Evolutionary conservation across 1,284 basidiomycete species (phyloP).

Genomic region (Moesziomyces sp.): DNA sequence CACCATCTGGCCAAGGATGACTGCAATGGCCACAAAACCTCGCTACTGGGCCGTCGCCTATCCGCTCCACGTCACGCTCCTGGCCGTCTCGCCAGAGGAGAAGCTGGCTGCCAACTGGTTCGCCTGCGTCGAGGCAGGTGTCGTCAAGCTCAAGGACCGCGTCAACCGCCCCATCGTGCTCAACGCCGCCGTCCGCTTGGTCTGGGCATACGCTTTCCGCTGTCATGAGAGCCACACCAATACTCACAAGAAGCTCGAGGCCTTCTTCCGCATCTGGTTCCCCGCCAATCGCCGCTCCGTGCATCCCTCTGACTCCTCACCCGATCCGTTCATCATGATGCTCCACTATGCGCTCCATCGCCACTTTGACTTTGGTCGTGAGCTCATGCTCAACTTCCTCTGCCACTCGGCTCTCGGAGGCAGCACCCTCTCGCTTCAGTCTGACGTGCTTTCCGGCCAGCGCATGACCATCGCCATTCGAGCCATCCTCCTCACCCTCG

Average conservation of each 20-base stretch:
- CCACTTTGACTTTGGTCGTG: conserved; percentile 86
- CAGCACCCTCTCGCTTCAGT: conserved; percentile 57
- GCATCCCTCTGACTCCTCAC: conserved; percentile 78
- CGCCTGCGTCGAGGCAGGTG: conserved; percentile 70
- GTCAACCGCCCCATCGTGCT: conserved; percentile 78
- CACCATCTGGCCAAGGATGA: conserved; percentile 82
- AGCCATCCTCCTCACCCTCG: conserved; percentile 80
- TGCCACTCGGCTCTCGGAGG: conserved; percentile 54
- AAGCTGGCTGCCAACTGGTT: conserved; percentile 86
- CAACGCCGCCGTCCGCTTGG: conserved; percentile 83
- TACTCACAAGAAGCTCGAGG: conserved; percentile 81
- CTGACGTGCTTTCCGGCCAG: conserved; percentile 55
- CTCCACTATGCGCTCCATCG: conserved; percentile 85
- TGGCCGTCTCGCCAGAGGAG: conserved; percentile 87
- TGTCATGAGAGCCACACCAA: conserved; percentile 86
- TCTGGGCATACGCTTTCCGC: conserved; percentile 95
- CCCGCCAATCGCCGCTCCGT: conserved; percentile 76
- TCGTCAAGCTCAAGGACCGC: conserved; percentile 87
- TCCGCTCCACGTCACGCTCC: conserved; percentile 82
- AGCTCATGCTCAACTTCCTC: conserved; percentile 75
- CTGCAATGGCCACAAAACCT: conserved; percentile 86
- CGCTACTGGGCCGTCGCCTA: conserved; percentile 91
- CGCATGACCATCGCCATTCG: conserved; percentile 80
- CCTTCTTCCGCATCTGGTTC: conserved; percentile 81
- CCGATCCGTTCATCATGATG: conserved; percentile 82